Base-by-base conservation (phyloP, 345 rosid species). In the Euphorbia pulcherrima region DNA sequence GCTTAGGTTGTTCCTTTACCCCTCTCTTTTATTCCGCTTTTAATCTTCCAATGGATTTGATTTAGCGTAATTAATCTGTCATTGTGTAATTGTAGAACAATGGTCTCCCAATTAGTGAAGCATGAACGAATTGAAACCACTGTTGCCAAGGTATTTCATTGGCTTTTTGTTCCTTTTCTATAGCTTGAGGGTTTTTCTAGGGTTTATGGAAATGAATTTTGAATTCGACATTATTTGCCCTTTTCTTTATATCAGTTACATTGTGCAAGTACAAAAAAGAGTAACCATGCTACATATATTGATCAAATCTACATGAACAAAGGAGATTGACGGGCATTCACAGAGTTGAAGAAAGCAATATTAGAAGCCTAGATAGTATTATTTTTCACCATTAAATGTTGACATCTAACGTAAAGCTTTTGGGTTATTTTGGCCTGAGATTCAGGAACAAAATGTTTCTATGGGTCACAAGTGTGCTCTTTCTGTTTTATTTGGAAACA, bases 51-150 rank as follows among this genome's bases (percentile, higher is more conserved):
- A 12, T 17, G 6, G 3, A 18, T 24, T 47, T 18, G 1, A 0
- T 35, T 24, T 24, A 24, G 9, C 47, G 8, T 3, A 8, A 41
- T 16, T 18, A 2, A 68, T 46, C 20, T 16, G 1, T 46, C 6
- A n/a, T 41, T 55, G 27, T 58, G 1, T 66, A 5, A 51, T 62
- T 29, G 23, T 82, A 90, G 98, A 77, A 90, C 96, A 41, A 80
- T 93, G 96, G 98, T 89, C 33, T 93, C 98, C n/a, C 97, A 90
- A 70, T 41, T 93, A 85, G 90, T 90, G 73, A 90, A 90, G 81
- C 98, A 90, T 72, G 97, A 93, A 78, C 83, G 97, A 4, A 87
- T 90, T 13, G 96, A 90, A 64, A 93, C 98, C 68, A 90, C 96
- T 14, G 94, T 93, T 65, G 85, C 97, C 21, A 93, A 90, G 88